phyloP scores from a whole-genome alignment of 176 grass and related monocot genomes.

The Paspalum notatum region DNA sequence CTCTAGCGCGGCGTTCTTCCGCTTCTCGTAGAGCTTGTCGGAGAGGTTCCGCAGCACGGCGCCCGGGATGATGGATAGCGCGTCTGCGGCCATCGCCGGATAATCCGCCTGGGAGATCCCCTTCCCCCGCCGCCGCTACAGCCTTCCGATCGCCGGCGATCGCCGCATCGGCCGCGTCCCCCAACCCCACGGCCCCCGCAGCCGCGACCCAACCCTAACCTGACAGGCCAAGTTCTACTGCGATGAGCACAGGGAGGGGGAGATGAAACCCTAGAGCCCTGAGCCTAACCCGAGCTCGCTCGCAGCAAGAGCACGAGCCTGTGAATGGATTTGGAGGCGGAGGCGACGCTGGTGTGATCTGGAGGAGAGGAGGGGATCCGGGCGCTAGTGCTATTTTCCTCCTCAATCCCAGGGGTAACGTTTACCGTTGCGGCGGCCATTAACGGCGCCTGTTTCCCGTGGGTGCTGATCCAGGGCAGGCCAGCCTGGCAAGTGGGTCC shows the following conservation, averaged over 20 bases:
- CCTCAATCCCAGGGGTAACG: slow-evolving; percentile 48
- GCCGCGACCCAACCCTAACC: slow-evolving; percentile 46
- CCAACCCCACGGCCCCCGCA: slow-evolving; percentile 16
- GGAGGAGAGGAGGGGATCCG: slow-evolving; percentile 49
- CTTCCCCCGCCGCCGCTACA: slow-evolving; percentile 29
- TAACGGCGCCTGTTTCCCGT: slow-evolving; percentile 53
- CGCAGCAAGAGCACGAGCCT: neutral
- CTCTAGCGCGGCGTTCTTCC: slow-evolving; percentile 99
- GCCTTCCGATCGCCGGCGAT: slow-evolving; percentile 56
- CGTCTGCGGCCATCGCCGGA: slow-evolving; percentile 65
- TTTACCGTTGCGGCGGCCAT: slow-evolving; percentile 62
- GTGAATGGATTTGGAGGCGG: slow-evolving; percentile 48
- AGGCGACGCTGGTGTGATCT: slow-evolving; percentile 54
- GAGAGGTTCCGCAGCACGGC: slow-evolving; percentile 88
- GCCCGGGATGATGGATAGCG: slow-evolving; percentile 76
- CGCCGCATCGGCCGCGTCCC: slow-evolving; percentile 47
- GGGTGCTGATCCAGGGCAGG: slow-evolving; percentile 31
- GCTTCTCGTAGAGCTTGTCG: slow-evolving; percentile 99
- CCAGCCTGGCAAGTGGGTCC: slow-evolving; percentile 35
- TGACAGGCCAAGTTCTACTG: neutral
- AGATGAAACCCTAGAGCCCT: slow-evolving; percentile 34
- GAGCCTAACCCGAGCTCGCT: slow-evolving; percentile 34
- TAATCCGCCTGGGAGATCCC: slow-evolving; percentile 38
- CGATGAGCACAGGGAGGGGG: neutral
- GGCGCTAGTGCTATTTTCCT: slow-evolving; percentile 26